Conservation (phyloP, 768 basidiomycete genomes). For the Lentinula edodes region DNA sequence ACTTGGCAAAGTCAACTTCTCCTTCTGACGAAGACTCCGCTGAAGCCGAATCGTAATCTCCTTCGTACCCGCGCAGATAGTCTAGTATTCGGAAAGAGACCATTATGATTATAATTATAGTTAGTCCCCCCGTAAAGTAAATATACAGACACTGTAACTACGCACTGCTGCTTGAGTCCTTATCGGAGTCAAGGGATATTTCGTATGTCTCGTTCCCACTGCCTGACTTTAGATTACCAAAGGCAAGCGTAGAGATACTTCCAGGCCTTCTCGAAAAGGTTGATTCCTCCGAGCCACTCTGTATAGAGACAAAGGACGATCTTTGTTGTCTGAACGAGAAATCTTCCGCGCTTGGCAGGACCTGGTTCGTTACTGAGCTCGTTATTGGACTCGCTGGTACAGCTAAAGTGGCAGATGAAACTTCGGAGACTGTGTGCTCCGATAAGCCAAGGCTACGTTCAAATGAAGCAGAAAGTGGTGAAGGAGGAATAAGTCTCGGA, state of each 20-base stretch:
- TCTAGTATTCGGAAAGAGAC: background rate
- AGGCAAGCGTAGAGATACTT: constrained; percentile 1
- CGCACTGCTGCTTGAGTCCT: constrained; percentile 5
- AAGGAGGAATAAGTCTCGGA: background rate
- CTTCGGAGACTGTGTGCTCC: background rate
- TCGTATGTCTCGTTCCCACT: background rate
- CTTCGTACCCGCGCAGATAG: constrained; percentile 2
- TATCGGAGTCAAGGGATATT: background rate
- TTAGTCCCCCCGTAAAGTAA: background rate
- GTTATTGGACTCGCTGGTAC: background rate
- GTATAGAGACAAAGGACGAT: background rate
- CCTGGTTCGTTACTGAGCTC: background rate
- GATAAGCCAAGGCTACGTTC: background rate
- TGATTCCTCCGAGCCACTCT: background rate
- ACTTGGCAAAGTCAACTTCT: background rate
- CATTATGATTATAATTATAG: background rate
- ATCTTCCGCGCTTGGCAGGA: background rate
- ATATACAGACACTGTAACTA: background rate
- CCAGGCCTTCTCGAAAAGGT: background rate
- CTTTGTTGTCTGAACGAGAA: background rate
- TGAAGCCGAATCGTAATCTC: constrained; percentile 2
- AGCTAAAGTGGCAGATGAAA: background rate
- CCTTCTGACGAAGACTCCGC: background rate
- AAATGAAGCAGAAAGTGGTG: background rate
- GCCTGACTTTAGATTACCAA: background rate